Base-by-base conservation (phyloP, 1,284 basidiomycete genomes). In the Ceratobasidium sp. region DNA sequence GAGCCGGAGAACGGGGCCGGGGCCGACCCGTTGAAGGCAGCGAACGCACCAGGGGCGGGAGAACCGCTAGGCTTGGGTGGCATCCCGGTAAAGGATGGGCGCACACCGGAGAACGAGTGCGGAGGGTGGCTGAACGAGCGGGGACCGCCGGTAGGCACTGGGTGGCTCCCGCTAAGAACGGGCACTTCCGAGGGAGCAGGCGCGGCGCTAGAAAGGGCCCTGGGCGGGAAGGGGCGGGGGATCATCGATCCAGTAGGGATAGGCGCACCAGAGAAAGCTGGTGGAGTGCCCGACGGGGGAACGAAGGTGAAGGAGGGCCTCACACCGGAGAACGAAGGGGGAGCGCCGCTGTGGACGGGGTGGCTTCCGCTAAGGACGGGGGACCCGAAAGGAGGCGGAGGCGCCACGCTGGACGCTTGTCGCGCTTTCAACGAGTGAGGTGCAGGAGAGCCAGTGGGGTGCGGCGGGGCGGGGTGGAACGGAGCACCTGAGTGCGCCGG, bases 121-220 rank as follows among this genome's bases (percentile, higher is more conserved):
- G 31, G 48, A 50, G 22, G 56, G 31, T 29, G 24, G 63, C 48
- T 48, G 63, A 65, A 65, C 48, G 63, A 50, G 48, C 51, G 63
- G 14, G 60, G 60, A 4, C 15, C 54, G 29, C 54, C 54, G 29
- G 54, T 57, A 17, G 15, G 54, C 29, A 8, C 54, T 4, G 54
- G 54, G 54, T 33, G 54, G 29, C 27, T 33, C 15, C 24, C 29
- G 11, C 36, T 41, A 41, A 41, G 4, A 41, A 41, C 36, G 41
- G 56, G 33, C 36, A 22, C 9, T 22, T 22, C 41, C 8, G 60
- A 63, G 44, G 8, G 60, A 27, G n/a, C 36, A 63, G 41, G 36
- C 14, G 17, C 60, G 11, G n/a, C 11, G n/a, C 54, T 22, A 8
- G 11, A 41, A 41, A 41, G 36, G 11, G 36, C 36, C 36, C 36